Base-by-base conservation (phyloP, 78 protist species). In the Dictyostelium intermedium region DNA sequence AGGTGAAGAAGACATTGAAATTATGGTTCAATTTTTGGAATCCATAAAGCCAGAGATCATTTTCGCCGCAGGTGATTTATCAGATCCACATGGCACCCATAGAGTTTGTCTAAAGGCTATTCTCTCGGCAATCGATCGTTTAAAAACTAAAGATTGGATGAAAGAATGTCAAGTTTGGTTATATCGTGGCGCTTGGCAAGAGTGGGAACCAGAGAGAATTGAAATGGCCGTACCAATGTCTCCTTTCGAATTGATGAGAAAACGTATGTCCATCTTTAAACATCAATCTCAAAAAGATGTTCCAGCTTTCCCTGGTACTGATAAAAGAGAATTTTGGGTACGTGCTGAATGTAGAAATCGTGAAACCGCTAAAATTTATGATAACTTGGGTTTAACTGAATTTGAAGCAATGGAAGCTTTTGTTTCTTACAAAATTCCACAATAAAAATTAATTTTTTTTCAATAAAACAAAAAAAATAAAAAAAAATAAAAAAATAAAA, bases 41-140 rank as follows among this genome's bases (percentile, higher is more conserved):
- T 47, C 69, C 9, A 53, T 97, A 8, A 53, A 96, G 47, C 98
- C 98, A 39, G 82, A 70, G 35, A 92, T 85, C 35, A 96, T 97
- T 13, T 97, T 87, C 30, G 96, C 95, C 11, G 97, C 98, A 1
- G 98, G 98, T 89, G 98, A 97, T 87, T 77, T 97, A 45, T 80
- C 97, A 4, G 98, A 97, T 47, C 98, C 98, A 43, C 98, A 97
- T 63, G 98, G 98, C 0, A 97, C 98, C 9, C 98, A 97, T 87
- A 39, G 97, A n/a, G 85, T 76, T 27, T 97, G 98, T 34, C 32
- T 93, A 5, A 66, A 87, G n/a, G 91, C 95, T 1, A 91, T 97
- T 8, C 34, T 76, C 5, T 63, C 84, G 2, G 98, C 98, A 0
- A 74, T 96, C 14, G 94, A 93, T 25, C 14, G 86, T 11, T 84